Percentiles rank a stretch among this genome's conserved stretches.
Evolutionary conservation across 495 filamentous ascomycete genomes (phyloP).

Genomic region (Aspergillus ellipticus): DNA sequence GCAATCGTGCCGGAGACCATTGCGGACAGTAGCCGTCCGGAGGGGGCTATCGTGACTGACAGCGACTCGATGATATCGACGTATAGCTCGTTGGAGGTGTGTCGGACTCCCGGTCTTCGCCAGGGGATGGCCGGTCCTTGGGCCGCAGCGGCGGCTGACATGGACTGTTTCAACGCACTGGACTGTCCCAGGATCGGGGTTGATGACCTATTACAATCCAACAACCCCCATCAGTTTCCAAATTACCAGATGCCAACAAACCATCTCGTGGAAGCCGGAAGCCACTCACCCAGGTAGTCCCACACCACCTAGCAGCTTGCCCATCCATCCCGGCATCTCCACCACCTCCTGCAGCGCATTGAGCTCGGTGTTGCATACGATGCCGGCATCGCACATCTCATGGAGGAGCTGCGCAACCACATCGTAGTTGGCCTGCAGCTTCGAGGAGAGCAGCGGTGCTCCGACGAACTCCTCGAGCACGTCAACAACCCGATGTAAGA

Average conservation of each 20-base stretch:
- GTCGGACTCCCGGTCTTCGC: conserved; percentile 86
- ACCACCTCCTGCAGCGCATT: conserved; percentile 91
- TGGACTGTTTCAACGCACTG: conserved; percentile 45
- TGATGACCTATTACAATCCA: conserved; percentile 26
- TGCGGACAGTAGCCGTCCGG: conserved; percentile 79
- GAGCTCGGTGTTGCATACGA: conserved; percentile 85
- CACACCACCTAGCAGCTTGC: conserved; percentile 85
- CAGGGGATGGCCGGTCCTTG: conserved; percentile 68
- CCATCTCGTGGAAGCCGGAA: not conserved
- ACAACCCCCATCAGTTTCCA: not conserved
- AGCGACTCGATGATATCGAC: conserved; percentile 93
- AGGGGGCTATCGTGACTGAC: conserved; percentile 81
- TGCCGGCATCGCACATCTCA: conserved; percentile 95
- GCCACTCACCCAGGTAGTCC: conserved; percentile 65
- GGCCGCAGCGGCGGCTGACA: conserved; percentile 34
- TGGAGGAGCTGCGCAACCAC: conserved; percentile 88
- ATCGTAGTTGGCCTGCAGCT: conserved; percentile 88
- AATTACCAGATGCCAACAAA: too few relatives aligned
- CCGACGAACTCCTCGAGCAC: conserved; percentile 93
- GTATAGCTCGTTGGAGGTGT: conserved; percentile 96
- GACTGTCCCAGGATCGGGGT: conserved; percentile 40
- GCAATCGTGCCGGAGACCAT: conserved; percentile 90
- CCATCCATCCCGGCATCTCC: conserved; percentile 83
- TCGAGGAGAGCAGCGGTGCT: conserved; percentile 76
- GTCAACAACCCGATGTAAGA: conserved; percentile 91